Evolutionary conservation across 2,329 filamentous ascomycete genomes (phyloP).

Genomic region (Fusarium sp.): DNA sequence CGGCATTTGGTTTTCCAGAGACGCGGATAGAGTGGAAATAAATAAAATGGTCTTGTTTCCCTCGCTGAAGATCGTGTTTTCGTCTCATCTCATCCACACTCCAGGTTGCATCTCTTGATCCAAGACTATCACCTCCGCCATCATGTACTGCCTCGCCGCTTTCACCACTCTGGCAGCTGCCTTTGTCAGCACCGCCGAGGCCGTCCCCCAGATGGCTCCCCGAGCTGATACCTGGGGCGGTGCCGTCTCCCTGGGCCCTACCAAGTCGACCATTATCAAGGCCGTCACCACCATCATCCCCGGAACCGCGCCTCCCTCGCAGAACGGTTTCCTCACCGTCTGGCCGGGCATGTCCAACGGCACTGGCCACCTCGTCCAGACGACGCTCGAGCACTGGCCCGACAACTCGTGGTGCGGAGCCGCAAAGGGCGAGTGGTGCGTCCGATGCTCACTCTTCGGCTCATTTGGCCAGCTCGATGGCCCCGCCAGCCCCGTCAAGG

Average conservation of each 20-base stretch:
- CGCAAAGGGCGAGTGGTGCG: constrained; percentile 36
- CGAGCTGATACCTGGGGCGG: constrained; percentile 38
- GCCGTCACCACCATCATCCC: constrained; percentile 42
- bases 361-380: constrained; percentile 40
- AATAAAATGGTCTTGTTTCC: background rate
- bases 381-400: constrained; percentile 39
- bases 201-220: constrained; percentile 15
- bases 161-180: constrained; percentile 30
- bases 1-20: background rate
- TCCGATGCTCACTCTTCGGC: constrained; percentile 40
- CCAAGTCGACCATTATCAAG: constrained; percentile 42
- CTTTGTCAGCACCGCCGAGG: constrained; percentile 24
- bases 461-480: constrained; percentile 41
- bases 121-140: background rate
- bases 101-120: background rate
- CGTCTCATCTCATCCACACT: background rate
- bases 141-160: constrained; percentile 27
- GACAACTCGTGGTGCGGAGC: constrained; percentile 44
- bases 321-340: constrained; percentile 35
- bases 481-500: constrained; percentile 22
- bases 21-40: constrained; percentile 4
- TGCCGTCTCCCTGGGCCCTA: constrained; percentile 39
- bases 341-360: constrained; percentile 45
- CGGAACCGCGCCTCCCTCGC: constrained; percentile 26
- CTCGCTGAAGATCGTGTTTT: background rate